Conservation (phyloP, 2,329 filamentous ascomycete genomes). For the Neopestalotiopsis sp. region DNA sequence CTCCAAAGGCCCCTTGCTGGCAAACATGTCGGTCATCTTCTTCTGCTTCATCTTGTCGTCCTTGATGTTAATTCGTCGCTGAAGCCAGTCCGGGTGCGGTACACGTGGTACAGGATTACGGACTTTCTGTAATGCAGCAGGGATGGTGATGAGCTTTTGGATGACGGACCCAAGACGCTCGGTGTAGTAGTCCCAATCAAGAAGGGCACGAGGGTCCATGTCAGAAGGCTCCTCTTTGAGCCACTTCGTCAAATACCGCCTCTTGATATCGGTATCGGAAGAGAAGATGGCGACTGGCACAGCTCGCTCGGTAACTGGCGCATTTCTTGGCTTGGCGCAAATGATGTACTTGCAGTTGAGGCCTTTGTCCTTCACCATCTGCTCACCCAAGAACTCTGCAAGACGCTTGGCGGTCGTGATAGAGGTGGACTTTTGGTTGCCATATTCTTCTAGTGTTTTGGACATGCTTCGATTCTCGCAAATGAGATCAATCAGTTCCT, state of each 20-base stretch:
- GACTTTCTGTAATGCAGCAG: conserved; percentile 92
- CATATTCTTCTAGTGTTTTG: conserved; percentile 97
- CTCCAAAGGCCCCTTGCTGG: conserved; percentile 69
- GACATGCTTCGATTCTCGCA: conserved; percentile 98
- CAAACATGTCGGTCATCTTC: conserved; percentile 94
- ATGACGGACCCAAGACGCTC: conserved; percentile 97
- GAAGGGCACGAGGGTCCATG: conserved; percentile 86
- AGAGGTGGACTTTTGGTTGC: conserved; percentile 94
- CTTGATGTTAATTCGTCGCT: conserved; percentile 90
- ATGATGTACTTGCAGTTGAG: conserved; percentile 99
- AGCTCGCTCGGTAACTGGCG: conserved; percentile 92
- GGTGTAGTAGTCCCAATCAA: conserved; percentile 97
- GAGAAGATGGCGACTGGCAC: conserved; percentile 98
- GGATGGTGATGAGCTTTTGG: conserved; percentile 98
- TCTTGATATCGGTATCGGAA: conserved; percentile 85
- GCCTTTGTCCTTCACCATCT: conserved; percentile 99
- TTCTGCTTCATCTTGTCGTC: conserved; percentile 98
- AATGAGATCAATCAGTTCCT: conserved; percentile 99
- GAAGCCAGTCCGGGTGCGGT: conserved; percentile 94
- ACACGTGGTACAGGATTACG: conserved; percentile 94
- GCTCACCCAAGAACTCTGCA: conserved; percentile 94
- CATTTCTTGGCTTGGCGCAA: conserved; percentile 82
- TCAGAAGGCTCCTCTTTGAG: conserved; percentile 89
- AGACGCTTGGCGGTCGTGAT: conserved; percentile 96
- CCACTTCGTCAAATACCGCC: conserved; percentile 93